Evolutionary conservation across 2,329 filamentous ascomycete species (phyloP).

Genomic region (Apiospora malaysiana): DNA sequence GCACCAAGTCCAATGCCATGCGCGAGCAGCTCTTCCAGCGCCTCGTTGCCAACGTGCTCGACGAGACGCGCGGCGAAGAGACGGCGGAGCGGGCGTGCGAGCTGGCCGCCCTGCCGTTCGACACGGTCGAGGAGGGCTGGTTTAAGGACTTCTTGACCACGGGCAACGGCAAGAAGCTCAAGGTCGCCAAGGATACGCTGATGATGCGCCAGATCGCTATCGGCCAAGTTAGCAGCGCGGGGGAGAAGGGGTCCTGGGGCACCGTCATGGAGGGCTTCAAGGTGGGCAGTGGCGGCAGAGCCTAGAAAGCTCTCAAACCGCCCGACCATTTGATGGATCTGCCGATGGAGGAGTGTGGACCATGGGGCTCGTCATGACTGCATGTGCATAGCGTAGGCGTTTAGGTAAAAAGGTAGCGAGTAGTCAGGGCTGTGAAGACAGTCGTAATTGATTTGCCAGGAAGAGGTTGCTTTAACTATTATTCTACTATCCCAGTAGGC

Average conservation of each 20-base stretch:
- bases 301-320: not conserved
- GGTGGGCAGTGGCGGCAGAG: conserved; percentile 44
- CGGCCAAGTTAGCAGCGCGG: conserved; percentile 58
- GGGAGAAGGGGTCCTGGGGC: conserved; percentile 55
- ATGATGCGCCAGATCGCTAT: conserved; percentile 75
- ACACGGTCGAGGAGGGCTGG: conserved; percentile 73
- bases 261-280: conserved; percentile 58
- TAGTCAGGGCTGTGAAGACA: not conserved
- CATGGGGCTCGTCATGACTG: not conserved
- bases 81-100: conserved; percentile 66
- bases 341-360: not conserved
- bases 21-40: conserved; percentile 71
- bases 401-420: not conserved
- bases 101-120: conserved; percentile 76
- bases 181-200: conserved; percentile 73
- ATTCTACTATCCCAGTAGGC: too few relatives aligned
- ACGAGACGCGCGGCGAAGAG: conserved; percentile 43
- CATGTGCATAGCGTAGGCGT: not conserved
- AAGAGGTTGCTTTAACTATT: not conserved
- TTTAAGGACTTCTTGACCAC: conserved; percentile 71
- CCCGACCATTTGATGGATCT: not conserved
- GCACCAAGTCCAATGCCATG: conserved; percentile 65
- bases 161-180: conserved; percentile 68
- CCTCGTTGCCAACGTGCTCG: conserved; percentile 65
- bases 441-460: not conserved